Conservation (phyloP, 805 yeast genomes). For the Candida maesae region DNA sequence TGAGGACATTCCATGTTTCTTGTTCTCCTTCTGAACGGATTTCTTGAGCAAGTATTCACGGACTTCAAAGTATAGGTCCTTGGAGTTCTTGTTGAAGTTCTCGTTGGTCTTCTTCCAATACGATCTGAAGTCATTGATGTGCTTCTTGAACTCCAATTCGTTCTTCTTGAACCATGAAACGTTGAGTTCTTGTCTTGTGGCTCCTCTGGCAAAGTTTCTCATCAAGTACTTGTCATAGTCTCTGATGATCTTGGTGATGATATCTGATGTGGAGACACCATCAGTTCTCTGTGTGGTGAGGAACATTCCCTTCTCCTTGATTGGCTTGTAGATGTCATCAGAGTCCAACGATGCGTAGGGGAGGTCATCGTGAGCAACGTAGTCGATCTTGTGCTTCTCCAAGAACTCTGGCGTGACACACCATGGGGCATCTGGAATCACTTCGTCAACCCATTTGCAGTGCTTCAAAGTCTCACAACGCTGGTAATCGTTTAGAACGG, state of each 20-base stretch:
- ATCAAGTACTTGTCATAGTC: conserved; percentile 95
- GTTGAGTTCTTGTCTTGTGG: conserved; percentile 91
- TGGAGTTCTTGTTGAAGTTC: conserved; percentile 65
- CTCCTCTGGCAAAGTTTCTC: conserved; percentile 98
- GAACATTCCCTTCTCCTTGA: conserved; percentile 87
- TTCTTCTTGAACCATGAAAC: conserved; percentile 97
- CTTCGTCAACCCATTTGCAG: conserved; percentile 98
- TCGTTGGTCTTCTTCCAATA: conserved; percentile 77
- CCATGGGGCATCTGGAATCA: conserved; percentile 95
- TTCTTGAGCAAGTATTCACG: conserved; percentile 63
- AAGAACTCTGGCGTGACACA: conserved; percentile 81
- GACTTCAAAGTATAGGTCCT: conserved; percentile 81
- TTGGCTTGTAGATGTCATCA: conserved; percentile 91
- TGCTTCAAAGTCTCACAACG: conserved; percentile 88
- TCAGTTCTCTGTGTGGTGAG: conserved; percentile 94
- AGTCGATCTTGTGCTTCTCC: conserved; percentile 77
- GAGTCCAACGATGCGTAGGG: conserved; percentile 89
- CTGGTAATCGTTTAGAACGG: conserved; percentile 85
- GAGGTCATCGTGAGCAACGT: conserved; percentile 95
- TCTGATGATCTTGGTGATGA: conserved; percentile 89
- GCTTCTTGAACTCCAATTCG: conserved; percentile 90
- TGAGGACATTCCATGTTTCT: conserved; percentile 11
- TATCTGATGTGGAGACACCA: conserved; percentile 93
- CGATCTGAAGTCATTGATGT: conserved; percentile 80
- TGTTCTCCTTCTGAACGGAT: conserved; percentile 26